Percentiles rank a stretch among this genome's conserved stretches.
These are phyloP conservation scores for Penicillium sp. DNA, from an alignment of 2,329 filamentous ascomycete species.

Conservation along the genomic window DNA sequence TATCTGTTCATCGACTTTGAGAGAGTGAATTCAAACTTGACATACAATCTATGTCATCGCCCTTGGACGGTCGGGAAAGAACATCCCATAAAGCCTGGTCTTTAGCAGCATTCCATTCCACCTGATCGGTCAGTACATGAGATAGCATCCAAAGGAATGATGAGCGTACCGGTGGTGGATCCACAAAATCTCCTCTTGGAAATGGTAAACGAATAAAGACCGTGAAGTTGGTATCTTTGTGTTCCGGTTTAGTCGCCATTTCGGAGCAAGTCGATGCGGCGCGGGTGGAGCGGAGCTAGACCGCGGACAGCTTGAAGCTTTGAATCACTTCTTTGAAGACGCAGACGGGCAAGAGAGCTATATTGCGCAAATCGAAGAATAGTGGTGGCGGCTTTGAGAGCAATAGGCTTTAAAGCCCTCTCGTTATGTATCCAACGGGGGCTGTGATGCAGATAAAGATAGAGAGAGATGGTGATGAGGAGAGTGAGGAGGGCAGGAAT, in stretches of 20 bases:
- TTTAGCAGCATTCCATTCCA: constrained; percentile 84
- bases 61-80: constrained; percentile 77
- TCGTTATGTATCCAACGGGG: not conserved
- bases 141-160: too few species aligned
- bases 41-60: constrained; percentile 80
- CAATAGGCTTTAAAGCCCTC: too few species aligned
- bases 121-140: constrained; percentile 51
- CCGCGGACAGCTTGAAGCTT: not conserved
- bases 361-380: not conserved
- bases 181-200: constrained; percentile 80
- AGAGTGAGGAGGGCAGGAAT: constrained; percentile 5
- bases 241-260: constrained; percentile 11
- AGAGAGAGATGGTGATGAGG: not conserved
- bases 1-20: not conserved
- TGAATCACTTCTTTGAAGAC: not conserved
- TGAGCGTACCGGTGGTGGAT: constrained; percentile 76
- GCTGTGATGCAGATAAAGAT: not conserved
- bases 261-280: not conserved
- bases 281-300: constrained; percentile 4
- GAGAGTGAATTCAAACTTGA: constrained; percentile 25
- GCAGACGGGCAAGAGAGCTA: not conserved
- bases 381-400: not conserved
- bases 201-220: constrained; percentile 91
- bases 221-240: constrained; percentile 51
- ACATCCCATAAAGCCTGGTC: constrained; percentile 90